These are phyloP conservation scores for Trichoderma sp. DNA, from an alignment of 2,329 filamentous ascomycete species.

Conservation along the genomic window DNA sequence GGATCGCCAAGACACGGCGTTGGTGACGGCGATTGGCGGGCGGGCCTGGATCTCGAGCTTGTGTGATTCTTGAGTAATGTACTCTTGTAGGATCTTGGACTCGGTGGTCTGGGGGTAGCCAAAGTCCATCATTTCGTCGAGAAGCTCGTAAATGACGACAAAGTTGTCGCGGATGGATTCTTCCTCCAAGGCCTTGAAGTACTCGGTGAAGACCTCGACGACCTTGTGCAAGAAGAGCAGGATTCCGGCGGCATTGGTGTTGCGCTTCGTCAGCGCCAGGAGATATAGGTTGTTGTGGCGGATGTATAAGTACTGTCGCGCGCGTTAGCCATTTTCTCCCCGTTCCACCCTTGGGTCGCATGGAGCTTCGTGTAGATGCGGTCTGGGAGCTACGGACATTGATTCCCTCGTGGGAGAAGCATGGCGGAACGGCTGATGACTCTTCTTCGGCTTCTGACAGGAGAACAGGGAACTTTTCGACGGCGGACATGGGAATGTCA, in stretches of 20 bases:
- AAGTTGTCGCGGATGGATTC: slow-evolving; percentile 99
- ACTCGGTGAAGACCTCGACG: slow-evolving; percentile 98
- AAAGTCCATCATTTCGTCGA: slow-evolving; percentile 99
- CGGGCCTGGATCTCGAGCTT: slow-evolving; percentile 96
- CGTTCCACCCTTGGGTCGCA: not conserved
- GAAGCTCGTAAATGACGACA: slow-evolving; percentile 95
- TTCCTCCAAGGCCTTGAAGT: slow-evolving; percentile 98
- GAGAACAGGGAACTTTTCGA: slow-evolving; percentile 95
- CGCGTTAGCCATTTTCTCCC: not conserved
- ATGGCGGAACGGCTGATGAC: slow-evolving; percentile 92
- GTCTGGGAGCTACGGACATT: slow-evolving; percentile 61
- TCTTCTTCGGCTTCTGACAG: slow-evolving; percentile 99
- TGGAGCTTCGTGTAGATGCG: slow-evolving; percentile 7
- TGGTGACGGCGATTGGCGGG: slow-evolving; percentile 95
- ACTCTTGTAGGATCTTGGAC: slow-evolving; percentile 97
- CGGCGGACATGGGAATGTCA: slow-evolving; percentile 98
- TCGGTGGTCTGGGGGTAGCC: slow-evolving; percentile 98
- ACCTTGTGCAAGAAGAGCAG: slow-evolving; percentile 97
- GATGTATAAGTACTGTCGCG: slow-evolving; percentile 87
- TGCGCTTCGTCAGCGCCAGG: slow-evolving; percentile 94
- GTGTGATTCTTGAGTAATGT: slow-evolving; percentile 98
- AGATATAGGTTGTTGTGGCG: slow-evolving; percentile 99
- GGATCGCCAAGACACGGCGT: slow-evolving; percentile 95
- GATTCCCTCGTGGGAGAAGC: slow-evolving; percentile 97
- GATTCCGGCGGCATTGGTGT: slow-evolving; percentile 98